Conservation (phyloP, 2,329 filamentous ascomycete species). For the Epichloe elymi region DNA sequence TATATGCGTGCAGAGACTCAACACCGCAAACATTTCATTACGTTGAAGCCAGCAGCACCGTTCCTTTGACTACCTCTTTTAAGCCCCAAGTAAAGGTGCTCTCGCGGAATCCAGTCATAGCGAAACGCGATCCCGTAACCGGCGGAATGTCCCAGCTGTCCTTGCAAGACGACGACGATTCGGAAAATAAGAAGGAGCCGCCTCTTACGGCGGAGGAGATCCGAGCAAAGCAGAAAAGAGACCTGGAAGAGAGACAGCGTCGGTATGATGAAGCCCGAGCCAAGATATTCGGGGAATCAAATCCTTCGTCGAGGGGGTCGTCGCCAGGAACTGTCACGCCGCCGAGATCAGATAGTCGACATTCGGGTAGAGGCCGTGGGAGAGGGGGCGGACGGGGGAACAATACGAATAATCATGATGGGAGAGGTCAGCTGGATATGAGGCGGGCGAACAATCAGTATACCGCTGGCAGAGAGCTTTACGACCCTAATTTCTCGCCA, state of each 20-base stretch:
- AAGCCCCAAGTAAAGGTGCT: slow-evolving; percentile 76
- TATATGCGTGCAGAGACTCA: slow-evolving; percentile 40
- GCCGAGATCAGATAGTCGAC: slow-evolving; percentile 28
- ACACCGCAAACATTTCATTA: slow-evolving; percentile 63
- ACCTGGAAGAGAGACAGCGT: slow-evolving; percentile 79
- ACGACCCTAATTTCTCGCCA: slow-evolving; percentile 59
- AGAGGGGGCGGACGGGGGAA: slow-evolving; percentile 23
- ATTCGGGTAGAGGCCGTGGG: slow-evolving; percentile 30
- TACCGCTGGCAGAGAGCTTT: slow-evolving; percentile 47
- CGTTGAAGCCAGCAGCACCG: slow-evolving; percentile 48
- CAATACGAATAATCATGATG: slow-evolving; percentile 7
- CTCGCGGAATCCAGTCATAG: slow-evolving; percentile 62
- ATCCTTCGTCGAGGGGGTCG: slow-evolving; percentile 40
- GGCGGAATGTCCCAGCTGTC: slow-evolving; percentile 30
- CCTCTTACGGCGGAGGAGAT: slow-evolving; percentile 64
- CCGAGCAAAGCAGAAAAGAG: slow-evolving; percentile 60
- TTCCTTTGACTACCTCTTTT: slow-evolving; percentile 53
- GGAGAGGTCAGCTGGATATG: slow-evolving; percentile 6
- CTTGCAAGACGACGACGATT: slow-evolving; percentile 41
- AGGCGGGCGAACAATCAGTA: slow-evolving; percentile 13
- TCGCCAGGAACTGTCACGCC: slow-evolving; percentile 49
- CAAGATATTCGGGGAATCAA: slow-evolving; percentile 64
- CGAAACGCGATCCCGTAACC: slow-evolving; percentile 41
- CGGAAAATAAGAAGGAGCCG: slow-evolving; percentile 49
- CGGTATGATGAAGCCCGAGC: slow-evolving; percentile 82